Conservation (phyloP, 768 basidiomycete genomes). For the Calocybe cyanea region DNA sequence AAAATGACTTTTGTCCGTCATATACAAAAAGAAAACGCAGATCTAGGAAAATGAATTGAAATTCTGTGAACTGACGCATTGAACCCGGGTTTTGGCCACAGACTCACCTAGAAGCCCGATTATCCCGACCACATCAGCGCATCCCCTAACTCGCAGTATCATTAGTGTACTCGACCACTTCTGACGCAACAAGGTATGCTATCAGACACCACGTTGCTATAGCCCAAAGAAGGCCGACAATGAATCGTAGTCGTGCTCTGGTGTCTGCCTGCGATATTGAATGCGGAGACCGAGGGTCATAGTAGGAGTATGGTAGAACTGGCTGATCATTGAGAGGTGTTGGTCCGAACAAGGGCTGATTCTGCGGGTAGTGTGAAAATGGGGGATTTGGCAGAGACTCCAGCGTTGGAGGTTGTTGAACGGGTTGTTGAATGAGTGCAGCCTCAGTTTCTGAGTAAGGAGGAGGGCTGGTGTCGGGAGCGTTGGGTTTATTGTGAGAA, state of each 20-base stretch:
- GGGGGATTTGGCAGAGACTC: not conserved
- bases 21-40: too few relatives aligned
- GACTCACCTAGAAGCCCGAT: too few relatives aligned
- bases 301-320: constrained; percentile 35
- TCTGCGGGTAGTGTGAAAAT: not conserved
- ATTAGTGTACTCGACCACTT: not conserved
- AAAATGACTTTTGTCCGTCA: too few relatives aligned
- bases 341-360: constrained; percentile 30
- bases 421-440: not conserved
- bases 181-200: constrained; percentile 22
- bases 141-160: not conserved
- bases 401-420: not conserved
- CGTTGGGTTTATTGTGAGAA: not conserved
- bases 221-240: constrained; percentile 13
- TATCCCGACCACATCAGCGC: not conserved
- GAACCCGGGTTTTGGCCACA: too few relatives aligned
- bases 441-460: constrained; percentile 10
- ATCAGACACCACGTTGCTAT: constrained; percentile 14
- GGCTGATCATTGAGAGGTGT: constrained; percentile 34
- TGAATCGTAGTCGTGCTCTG: constrained; percentile 36
- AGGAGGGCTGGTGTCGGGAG: constrained; percentile 6
- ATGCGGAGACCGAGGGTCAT: constrained; percentile 29
- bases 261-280: constrained; percentile 27
- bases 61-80: too few relatives aligned
- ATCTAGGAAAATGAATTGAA: too few relatives aligned